Base-by-base conservation (phyloP, 1,139 yeast genomes). In the Protomyces inundatus region DNA sequence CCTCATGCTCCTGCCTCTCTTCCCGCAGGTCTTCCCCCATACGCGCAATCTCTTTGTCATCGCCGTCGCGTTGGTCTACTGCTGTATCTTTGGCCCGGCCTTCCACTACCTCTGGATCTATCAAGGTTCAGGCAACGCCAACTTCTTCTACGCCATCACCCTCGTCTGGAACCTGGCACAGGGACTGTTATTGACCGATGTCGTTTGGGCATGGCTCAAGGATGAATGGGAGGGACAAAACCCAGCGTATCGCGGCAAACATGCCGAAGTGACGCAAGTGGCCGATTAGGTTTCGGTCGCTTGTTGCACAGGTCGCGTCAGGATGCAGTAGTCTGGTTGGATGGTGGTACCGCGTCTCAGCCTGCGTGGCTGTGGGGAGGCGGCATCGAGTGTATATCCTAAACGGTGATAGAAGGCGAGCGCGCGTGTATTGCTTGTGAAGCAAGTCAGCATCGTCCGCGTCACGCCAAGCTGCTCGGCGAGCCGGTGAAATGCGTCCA, bases 51-150 rank as follows among this genome's bases (percentile, higher is more conserved):
- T 79, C 2, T 70, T 80, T 14, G 71, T 81, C 4, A 77, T 81
- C 4, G 72, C 75, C 2, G 71, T 83, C 56, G 75, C 82, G 10
- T 73, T 83, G 61, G 68, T 82, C 7, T 84, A 82, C 68, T 77
- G 84, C 16, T 71, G 81, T 1, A 77, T 86, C 1, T 79, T 93
- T 58, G 85, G 95, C 1, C 98, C 98, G 0, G 86, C 90, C 9
- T 93, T 93, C 74, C 90, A 90, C 77, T 90, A 90, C 73, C 82
- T 95, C 68, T 93, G 99, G 99, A 89, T 93, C 69, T 88, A 87
- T 64, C 80, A 90, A 66, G 97, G 97, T 12, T 90, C 95, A 37
- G 99, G 98, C 34, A 93, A 93, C 76, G 86, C 97, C 67, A 93
- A 93, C 76, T 93, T 93, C 78, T 93, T 90, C 77, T 93, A 91